A percentile compares a stretch with the other conserved stretches of the same genome.
Evolutionary conservation across 129 eudicot species (phyloP).

Genomic region (Mikania micrantha): DNA sequence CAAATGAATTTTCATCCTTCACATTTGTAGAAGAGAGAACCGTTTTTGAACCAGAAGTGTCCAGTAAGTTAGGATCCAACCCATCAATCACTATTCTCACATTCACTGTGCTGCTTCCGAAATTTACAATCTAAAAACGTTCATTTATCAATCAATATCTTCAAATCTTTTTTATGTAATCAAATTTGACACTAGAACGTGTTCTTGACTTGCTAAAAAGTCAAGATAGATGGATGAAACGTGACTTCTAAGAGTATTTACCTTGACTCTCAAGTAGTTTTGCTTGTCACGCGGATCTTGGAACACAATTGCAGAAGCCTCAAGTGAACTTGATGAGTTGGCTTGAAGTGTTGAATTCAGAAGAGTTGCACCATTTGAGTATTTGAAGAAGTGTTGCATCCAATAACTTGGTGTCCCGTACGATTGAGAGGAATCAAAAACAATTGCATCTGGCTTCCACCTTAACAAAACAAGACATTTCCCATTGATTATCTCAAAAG

Average conservation of each 20-base stretch:
- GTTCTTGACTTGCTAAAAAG: neutral
- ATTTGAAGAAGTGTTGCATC: slow-evolving; percentile 78
- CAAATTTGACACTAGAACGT: neutral
- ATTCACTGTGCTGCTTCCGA: slow-evolving; percentile 47
- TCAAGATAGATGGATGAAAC: neutral
- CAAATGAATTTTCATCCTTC: slow-evolving; percentile 76
- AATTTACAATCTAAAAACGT: slow-evolving; percentile 66
- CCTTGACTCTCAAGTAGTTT: slow-evolving; percentile 70
- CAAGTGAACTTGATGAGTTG: slow-evolving; percentile 39
- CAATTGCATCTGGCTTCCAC: slow-evolving; percentile 87
- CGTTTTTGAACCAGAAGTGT: slow-evolving; percentile 38
- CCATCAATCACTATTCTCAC: slow-evolving; percentile 50
- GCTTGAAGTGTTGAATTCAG: slow-evolving; percentile 43
- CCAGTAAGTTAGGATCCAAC: slow-evolving; percentile 37
- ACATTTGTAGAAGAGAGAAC: slow-evolving; percentile 48
- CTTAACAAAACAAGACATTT: slow-evolving; percentile 29
- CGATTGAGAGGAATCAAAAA: slow-evolving; percentile 57
- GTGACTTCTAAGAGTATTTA: slow-evolving; percentile 2
- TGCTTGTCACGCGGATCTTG: slow-evolving; percentile 32
- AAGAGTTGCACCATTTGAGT: slow-evolving; percentile 74
- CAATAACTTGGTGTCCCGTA: slow-evolving; percentile 94
- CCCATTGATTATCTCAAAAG: neutral
- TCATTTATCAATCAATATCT: neutral
- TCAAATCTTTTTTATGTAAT: neutral
- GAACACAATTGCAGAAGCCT: slow-evolving; percentile 76